Evolutionary conservation across 2,329 filamentous ascomycete genomes (phyloP).

Genomic region (Dothideomycetes sp.): DNA sequence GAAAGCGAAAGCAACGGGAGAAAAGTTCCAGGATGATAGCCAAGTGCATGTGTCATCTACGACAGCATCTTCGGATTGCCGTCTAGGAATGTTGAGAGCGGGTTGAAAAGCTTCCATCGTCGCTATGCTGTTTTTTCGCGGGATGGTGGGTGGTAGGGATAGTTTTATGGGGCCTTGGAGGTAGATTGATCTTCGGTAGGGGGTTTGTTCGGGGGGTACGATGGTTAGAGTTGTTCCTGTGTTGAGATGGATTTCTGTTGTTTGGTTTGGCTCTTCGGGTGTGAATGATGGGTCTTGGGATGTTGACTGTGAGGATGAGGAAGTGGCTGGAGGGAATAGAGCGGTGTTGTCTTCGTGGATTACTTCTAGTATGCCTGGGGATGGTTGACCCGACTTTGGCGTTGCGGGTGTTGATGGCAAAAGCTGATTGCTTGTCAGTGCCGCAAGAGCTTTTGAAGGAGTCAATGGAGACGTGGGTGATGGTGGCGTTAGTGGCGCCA

Average conservation of each 20-base stretch:
- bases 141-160: constrained; percentile 25
- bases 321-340: too few relatives aligned
- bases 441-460: constrained; percentile 5
- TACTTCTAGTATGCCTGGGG: constrained; percentile 7
- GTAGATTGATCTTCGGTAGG: constrained; percentile 30
- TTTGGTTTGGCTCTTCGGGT: neutral
- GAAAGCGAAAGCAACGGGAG: constrained; percentile 2
- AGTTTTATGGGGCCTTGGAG: constrained; percentile 35
- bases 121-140: constrained; percentile 33
- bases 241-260: constrained; percentile 24
- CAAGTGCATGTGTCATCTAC: constrained; percentile 34
- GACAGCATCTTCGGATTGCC: constrained; percentile 27
- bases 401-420: constrained; percentile 17
- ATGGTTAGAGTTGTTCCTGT: constrained; percentile 28
- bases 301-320: neutral
- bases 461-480: neutral
- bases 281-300: neutral
- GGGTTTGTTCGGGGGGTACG: constrained; percentile 25
- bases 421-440: neutral
- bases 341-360: constrained; percentile 1
- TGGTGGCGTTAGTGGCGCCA: too few relatives aligned
- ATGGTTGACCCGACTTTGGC: constrained; percentile 1
- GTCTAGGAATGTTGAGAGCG: constrained; percentile 18
- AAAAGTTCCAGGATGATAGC: constrained; percentile 33
- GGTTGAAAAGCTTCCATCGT: constrained; percentile 32